Evolutionary conservation across 441 rosid genomes (phyloP).

Genomic region (Arabidopsis lyrata): DNA sequence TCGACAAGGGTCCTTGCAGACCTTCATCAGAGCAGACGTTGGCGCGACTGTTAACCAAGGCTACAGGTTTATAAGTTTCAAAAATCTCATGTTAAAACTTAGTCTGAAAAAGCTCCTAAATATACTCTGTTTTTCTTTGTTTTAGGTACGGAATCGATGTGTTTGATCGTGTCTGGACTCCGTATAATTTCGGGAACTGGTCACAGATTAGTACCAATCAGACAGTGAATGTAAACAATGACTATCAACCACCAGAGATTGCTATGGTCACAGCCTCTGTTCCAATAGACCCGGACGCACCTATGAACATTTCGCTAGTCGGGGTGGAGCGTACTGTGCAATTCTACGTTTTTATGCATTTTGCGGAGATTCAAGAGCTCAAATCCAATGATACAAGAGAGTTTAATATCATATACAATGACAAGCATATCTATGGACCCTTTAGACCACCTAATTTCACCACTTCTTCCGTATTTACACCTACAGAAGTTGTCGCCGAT

Average conservation of each 20-base stretch:
- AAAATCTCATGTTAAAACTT: not conserved
- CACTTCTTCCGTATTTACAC: slow-evolving; percentile 39
- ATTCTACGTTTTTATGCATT: slow-evolving; percentile 54
- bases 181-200: slow-evolving; percentile 27
- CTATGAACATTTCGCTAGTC: slow-evolving; percentile 37
- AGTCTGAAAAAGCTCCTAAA: not conserved
- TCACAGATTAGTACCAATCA: slow-evolving; percentile 38
- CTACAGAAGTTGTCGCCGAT: slow-evolving; percentile 30
- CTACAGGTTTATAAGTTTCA: slow-evolving; percentile 46
- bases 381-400: slow-evolving; percentile 47
- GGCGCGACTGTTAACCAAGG: slow-evolving; percentile 38
- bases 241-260: slow-evolving; percentile 43
- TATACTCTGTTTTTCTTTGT: slow-evolving; percentile 15
- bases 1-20: slow-evolving; percentile 46
- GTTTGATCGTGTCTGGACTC: slow-evolving; percentile 55
- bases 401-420: slow-evolving; percentile 54
- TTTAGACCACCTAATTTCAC: slow-evolving; percentile 42
- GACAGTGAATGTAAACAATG: slow-evolving; percentile 31
- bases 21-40: slow-evolving; percentile 39
- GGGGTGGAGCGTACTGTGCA: not conserved
- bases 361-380: slow-evolving; percentile 55
- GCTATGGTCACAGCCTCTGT: slow-evolving; percentile 53
- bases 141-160: slow-evolving; percentile 53
- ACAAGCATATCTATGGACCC: slow-evolving; percentile 47
- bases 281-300: slow-evolving; percentile 44